Conservation (phyloP, 345 rosid species). For the Boechera retrofracta region DNA sequence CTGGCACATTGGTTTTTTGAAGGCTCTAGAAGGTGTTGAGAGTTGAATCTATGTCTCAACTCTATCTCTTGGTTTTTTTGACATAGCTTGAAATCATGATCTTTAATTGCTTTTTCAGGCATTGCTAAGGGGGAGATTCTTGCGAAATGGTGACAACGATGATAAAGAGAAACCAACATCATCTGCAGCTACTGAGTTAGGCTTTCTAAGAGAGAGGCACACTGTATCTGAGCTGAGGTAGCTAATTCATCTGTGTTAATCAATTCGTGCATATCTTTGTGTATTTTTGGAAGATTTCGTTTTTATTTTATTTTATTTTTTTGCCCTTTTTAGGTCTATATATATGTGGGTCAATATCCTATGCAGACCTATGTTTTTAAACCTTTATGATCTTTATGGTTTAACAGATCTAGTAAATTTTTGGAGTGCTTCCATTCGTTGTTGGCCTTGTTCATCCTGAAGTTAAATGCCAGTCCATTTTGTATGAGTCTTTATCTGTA, state of each 20-base stretch:
- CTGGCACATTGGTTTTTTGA: conserved; percentile 17
- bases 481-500: conserved; percentile 5
- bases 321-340: not conserved
- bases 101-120: conserved; percentile 59
- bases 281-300: conserved; percentile 2
- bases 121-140: conserved; percentile 88
- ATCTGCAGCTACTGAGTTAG: conserved; percentile 81
- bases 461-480: not conserved
- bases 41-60: conserved; percentile 9
- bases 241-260: not conserved
- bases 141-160: conserved; percentile 71
- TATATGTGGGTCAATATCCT: conserved; percentile 12
- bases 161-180: conserved; percentile 64
- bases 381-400: not conserved
- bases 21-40: conserved; percentile 5
- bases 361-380: conserved; percentile 6
- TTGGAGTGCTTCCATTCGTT: not conserved
- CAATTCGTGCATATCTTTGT: conserved; percentile 17
- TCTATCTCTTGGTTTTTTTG: not conserved
- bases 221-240: conserved; percentile 96
- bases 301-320: too few relatives aligned
- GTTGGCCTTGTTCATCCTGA: conserved; percentile 21
- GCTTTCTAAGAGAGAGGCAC: conserved; percentile 84
- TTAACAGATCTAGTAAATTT: not conserved
- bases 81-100: conserved; percentile 28